Conservation (phyloP, 768 basidiomycete genomes). For the Trametes elegans region DNA sequence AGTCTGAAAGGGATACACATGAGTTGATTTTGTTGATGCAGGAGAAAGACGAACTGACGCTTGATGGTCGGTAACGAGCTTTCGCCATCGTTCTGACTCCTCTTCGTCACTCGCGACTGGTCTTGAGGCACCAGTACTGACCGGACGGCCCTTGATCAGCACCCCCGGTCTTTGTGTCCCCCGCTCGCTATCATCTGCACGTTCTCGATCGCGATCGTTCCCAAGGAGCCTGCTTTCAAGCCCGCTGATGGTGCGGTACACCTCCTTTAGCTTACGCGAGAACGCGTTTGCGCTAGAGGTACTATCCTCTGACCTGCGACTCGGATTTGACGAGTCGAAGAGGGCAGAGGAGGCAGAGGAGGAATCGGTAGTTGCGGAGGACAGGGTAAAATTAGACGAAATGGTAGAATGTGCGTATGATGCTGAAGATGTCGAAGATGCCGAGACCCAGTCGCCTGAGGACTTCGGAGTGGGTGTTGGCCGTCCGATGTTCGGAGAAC, state of each 20-base stretch:
- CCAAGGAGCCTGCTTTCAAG: constrained; percentile 68
- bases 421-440: constrained; percentile 66
- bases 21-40: constrained; percentile 3
- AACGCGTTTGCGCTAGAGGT: constrained; percentile 59
- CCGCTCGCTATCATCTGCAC: constrained; percentile 26
- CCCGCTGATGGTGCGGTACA: constrained; percentile 79
- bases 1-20: constrained; percentile 48
- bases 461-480: constrained; percentile 55
- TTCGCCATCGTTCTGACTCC: constrained; percentile 76
- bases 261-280: constrained; percentile 70
- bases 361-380: constrained; percentile 68
- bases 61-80: constrained; percentile 78
- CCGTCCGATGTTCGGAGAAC: constrained; percentile 28
- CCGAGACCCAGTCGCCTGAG: constrained; percentile 70
- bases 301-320: constrained; percentile 42
- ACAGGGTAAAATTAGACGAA: constrained; percentile 70
- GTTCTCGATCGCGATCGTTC: constrained; percentile 42
- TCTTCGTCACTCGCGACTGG: constrained; percentile 45
- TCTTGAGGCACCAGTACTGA: constrained; percentile 20
- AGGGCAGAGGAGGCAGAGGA: constrained; percentile 72
- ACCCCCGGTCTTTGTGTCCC: constrained; percentile 42
- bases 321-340: constrained; percentile 55
- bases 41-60: constrained; percentile 47
- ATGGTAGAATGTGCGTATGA: constrained; percentile 62
- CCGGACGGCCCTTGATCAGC: constrained; percentile 34